Evolutionary conservation across 371 early-diverging fungal genomes (phyloP), one percentile per base, ranked within the genome.

Genomic region (Saksenaea oblongispora): DNA sequence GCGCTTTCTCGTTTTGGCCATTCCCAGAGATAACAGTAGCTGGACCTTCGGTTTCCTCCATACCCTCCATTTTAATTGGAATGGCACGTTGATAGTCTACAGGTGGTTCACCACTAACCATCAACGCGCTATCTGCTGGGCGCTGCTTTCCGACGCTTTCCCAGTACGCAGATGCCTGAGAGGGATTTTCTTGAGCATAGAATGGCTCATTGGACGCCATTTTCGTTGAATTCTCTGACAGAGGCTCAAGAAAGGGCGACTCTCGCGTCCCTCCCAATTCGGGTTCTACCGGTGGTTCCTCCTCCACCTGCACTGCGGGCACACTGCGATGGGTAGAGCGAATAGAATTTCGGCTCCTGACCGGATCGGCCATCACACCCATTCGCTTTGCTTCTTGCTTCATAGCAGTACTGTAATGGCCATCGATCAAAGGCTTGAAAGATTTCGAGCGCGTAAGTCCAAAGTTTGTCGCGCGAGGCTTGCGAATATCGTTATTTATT

Each of bases 401-500:
- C 51, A 47, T 47, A 5, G 51, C 51, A 11, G n/a, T 47, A 28
- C 56, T 55, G 18, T 55, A 55, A 31, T 31, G 56, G 14, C 56
- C 56, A 55, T 55, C 35, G 8, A 55, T 55, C 9, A 55, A 18
- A 7, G 56, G 56, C 15, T 35, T 31, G 18, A 55, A 35, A n/a
- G 34, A 34, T 13, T 55, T 35, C 26, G 56, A 55, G 4, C 56
- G 26, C 11, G 34, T 55, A 14, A 55, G 34, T 3, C 56, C 56
- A 35, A 55, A 31, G 18, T 55, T 60, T 2, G 27, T 44, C 14
- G 18, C 47, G 27, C 60, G 60, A 8, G 75, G 72, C 53, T 72
- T 75, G 39, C 73, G 70, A 36, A 75, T 72, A 54, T 75, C 75
- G 24, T 69, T 64, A 41, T 75, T 70, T 69, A 75, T 69, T 18